Percentiles rank a stretch among this genome's conserved stretches.
These are phyloP conservation scores for Tuber brumale DNA, from an alignment of 495 filamentous ascomycete species.

Conservation along the genomic window DNA sequence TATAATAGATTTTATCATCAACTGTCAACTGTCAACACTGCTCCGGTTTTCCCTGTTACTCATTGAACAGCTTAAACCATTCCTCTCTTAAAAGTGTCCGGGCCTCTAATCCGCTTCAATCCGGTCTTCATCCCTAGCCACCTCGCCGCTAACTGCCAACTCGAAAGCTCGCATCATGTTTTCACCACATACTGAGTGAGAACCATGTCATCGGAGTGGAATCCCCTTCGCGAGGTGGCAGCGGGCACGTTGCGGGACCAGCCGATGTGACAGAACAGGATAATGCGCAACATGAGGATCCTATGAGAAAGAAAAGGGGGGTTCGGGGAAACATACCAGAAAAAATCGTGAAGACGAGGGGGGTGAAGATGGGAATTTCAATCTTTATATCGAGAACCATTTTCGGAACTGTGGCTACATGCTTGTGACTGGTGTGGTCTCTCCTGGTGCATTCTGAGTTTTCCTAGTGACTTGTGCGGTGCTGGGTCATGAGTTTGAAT, in stretches of 20 bases:
- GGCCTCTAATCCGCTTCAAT: no score
- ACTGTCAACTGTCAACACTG: neutral
- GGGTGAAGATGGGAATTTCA: neutral
- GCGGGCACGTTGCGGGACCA: neutral
- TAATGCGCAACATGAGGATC: neutral
- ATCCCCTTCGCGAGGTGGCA: neutral
- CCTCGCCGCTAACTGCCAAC: neutral
- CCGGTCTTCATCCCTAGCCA: neutral
- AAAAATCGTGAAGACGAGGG: neutral
- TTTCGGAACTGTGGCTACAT: no score
- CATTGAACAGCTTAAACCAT: neutral
- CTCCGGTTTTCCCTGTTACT: neutral
- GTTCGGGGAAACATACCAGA: neutral
- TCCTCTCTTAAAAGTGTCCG: neutral
- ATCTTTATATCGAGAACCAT: neutral
- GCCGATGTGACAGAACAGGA: neutral
- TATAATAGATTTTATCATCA: no score
- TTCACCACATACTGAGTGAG: neutral
- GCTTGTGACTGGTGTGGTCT: no score
- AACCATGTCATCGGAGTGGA: neutral
- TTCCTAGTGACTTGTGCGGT: no score
- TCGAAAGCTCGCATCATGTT: neutral
- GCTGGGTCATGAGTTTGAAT: no score
- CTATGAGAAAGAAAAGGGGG: neutral
- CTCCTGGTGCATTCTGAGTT: no score